Base-by-base conservation (phyloP, 306 rosid species). In the barrel medic (Medicago truncatula) region DNA sequence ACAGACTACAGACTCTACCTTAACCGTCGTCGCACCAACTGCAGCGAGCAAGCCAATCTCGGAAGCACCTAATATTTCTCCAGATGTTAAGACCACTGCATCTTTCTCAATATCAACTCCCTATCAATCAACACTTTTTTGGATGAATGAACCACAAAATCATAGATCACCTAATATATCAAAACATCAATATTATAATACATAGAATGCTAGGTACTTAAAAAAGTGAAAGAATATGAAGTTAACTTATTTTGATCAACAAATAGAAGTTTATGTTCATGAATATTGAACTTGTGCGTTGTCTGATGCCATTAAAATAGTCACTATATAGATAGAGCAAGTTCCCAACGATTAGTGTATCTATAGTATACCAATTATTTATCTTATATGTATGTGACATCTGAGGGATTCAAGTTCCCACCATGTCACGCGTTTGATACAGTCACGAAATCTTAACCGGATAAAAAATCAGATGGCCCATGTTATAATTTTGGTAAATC, bases 41-140 rank as follows among this genome's bases (percentile, higher is more conserved):
- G 97, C 84, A 75, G 98, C 98, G 76, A 94, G 98, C 73, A 94
- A 71, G 72, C 98, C 98, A 82, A 94, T 88, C 86, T 94, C 98
- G 11, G 98, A 87, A 74, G 89, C 86, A 49, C 96, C 95, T 76
- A 94, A 56, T 79, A 78, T 90, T 79, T 94, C 95, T 72, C 98
- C 98, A 82, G 95, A 73, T 72, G 81, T 77, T 76, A 94, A 84
- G 34, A 94, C 95, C 28, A 85, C 25, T 43, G 87, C 80, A 81
- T 81, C 97, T 82, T 88, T 85, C 87, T 87, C 83, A 18, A 94
- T 90, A 71, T 94, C 98, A 61, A 82, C 73, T 52, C 98, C 96
- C 97, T 94, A 80, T 61, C 69, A 82, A 62, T 15, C 14, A 77
- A 77, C n/a, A 63, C 41, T 64, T 23, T 36, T 59, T 20, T 76